Evolutionary conservation across 148 eudicot genomes (phyloP).

Genomic region (Vaccinium macrocarpon): DNA sequence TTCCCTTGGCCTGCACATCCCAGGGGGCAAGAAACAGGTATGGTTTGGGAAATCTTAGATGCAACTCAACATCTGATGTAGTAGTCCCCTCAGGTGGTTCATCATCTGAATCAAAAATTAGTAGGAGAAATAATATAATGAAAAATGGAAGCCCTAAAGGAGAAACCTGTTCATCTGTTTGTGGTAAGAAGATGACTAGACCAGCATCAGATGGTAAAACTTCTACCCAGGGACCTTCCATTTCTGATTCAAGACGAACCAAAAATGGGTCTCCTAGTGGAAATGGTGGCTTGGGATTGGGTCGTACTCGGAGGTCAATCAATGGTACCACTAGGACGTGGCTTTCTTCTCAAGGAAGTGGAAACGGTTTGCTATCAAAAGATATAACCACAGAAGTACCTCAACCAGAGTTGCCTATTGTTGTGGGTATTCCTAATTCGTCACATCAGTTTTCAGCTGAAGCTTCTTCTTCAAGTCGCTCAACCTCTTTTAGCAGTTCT

Average conservation of each 20-base stretch:
- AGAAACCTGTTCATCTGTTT: conserved; percentile 50
- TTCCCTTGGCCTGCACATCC: conserved; percentile 29
- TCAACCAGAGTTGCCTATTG: conserved; percentile 32
- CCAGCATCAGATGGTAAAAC: conserved; percentile 25
- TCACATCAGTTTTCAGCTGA: conserved; percentile 28
- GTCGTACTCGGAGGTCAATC: conserved; percentile 38
- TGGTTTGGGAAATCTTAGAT: conserved; percentile 48
- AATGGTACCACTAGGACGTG: conserved; percentile 35
- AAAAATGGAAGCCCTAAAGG: conserved; percentile 65
- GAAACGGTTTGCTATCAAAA: conserved; percentile 27
- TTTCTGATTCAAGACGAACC: conserved; percentile 45
- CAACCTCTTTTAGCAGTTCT: conserved; percentile 33
- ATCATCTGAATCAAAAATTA: conserved; percentile 40
- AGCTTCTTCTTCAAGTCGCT: conserved; percentile 29
- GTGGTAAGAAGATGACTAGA: conserved; percentile 56
- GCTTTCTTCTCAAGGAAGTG: conserved; percentile 35
- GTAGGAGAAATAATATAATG: conserved; percentile 40
- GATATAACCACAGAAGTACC: conserved; percentile 31
- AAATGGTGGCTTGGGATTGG: conserved; percentile 25
- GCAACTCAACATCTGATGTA: conserved; percentile 56
- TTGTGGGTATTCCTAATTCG: conserved; percentile 23
- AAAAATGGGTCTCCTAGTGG: conserved; percentile 36
- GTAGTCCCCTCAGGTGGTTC: conserved; percentile 48
- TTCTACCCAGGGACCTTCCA: conserved; percentile 43
- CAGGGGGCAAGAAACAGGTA: conserved; percentile 24